A percentile compares a stretch with the other conserved stretches of the same genome.
Conservation (phyloP, 345 rosid species). For the Cardamine occulta region DNA sequence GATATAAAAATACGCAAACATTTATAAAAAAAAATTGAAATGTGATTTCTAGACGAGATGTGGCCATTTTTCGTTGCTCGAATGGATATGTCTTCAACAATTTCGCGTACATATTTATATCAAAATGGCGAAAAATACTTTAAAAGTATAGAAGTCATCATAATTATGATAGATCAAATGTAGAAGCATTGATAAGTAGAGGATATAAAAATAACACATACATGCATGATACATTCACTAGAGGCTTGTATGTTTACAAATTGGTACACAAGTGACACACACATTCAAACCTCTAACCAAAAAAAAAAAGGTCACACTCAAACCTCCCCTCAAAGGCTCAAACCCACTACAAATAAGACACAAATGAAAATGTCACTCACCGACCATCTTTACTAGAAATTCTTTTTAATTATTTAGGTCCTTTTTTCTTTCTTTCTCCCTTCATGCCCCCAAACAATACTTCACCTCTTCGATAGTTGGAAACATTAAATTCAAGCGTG, state of each 20-base stretch:
- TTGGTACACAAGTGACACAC: slow-evolving; percentile 9
- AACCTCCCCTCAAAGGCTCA: slow-evolving; percentile 32
- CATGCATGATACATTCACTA: slow-evolving; percentile 14
- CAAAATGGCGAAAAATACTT: not conserved
- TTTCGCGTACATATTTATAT: not conserved
- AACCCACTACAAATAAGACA: slow-evolving; percentile 19
- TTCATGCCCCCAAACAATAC: slow-evolving; percentile 17
- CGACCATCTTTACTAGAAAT: slow-evolving; percentile 4
- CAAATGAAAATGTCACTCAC: slow-evolving; percentile 23
- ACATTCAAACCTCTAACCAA: slow-evolving; percentile 24
- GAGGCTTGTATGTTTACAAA: slow-evolving; percentile 22
- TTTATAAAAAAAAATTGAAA: too few relatives aligned
- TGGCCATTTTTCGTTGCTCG: too few relatives aligned
- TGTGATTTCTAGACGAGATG: not conserved
- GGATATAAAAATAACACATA: slow-evolving; percentile 7
- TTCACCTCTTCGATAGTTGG: slow-evolving; percentile 13
- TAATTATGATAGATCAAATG: slow-evolving; percentile 3
- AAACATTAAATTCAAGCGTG: slow-evolving; percentile 43
- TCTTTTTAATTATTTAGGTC: not conserved
- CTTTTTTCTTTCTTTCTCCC: slow-evolving; percentile 12
- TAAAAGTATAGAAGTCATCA: not conserved
- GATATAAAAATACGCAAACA: too few relatives aligned
- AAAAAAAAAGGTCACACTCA: slow-evolving; percentile 6
- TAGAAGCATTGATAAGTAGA: slow-evolving; percentile 3
- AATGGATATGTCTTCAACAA: too few relatives aligned